Conservation (phyloP, 257 asterid species). For the Coffea eugenioides region DNA sequence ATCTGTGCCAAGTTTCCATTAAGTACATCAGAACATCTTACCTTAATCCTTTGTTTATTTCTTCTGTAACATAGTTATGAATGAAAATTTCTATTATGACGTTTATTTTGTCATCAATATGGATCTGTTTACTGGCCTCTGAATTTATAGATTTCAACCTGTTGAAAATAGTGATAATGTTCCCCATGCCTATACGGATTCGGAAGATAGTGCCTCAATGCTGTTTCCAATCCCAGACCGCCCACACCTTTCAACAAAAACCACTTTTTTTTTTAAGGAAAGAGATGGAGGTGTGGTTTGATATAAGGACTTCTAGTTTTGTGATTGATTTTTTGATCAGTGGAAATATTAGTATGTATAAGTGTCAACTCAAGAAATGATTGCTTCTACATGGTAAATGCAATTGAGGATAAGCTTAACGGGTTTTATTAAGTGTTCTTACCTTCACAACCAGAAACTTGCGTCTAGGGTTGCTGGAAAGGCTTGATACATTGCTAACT, state of each 20-base stretch:
- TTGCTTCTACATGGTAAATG: neutral
- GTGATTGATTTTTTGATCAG: neutral
- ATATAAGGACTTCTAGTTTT: neutral
- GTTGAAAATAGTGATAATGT: neutral
- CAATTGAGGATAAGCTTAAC: neutral
- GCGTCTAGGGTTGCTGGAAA: neutral
- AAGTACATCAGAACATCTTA: neutral
- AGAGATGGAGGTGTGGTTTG: neutral
- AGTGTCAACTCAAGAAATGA: neutral
- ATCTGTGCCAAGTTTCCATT: neutral
- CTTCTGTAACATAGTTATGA: neutral
- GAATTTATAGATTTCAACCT: neutral
- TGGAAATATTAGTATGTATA: neutral
- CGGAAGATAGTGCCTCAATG: no score
- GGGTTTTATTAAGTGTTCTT: no score
- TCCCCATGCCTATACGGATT: neutral
- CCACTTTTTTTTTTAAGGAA: neutral
- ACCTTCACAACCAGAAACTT: neutral
- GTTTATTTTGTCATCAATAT: neutral
- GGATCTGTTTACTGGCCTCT: neutral
- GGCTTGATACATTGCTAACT: neutral
- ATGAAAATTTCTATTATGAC: neutral
- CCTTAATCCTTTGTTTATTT: neutral
- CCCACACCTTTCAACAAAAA: neutral
- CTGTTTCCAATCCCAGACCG: neutral